Evolutionary conservation across 495 filamentous ascomycete genomes (phyloP).

Genomic region (Copromyces sp.): DNA sequence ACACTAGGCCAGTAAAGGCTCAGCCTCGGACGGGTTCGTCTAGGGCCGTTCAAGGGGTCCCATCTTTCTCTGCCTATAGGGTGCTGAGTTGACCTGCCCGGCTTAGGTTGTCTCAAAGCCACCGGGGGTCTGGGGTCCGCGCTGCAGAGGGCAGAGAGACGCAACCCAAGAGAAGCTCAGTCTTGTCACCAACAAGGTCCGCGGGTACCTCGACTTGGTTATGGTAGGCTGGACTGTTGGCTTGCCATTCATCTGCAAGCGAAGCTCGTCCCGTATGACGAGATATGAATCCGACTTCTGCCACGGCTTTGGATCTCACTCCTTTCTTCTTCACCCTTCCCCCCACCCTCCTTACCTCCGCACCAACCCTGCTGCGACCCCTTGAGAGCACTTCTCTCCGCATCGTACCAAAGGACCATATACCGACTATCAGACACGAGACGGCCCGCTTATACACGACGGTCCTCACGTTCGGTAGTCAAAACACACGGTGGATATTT

Average conservation of each 20-base stretch:
- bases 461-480: not conserved
- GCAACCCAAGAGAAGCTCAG: not conserved
- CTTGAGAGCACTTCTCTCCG: not conserved
- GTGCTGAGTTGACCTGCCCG: not conserved
- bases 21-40: not conserved
- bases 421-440: not conserved
- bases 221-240: not conserved
- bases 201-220: not conserved
- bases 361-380: not conserved
- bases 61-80: not conserved
- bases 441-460: not conserved
- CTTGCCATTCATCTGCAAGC: slow-evolving; percentile 2
- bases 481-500: not conserved
- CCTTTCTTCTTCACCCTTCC: slow-evolving; percentile 10
- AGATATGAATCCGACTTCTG: slow-evolving; percentile 25
- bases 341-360: slow-evolving; percentile 1
- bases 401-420: not conserved
- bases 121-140: not conserved
- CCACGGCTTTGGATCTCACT: slow-evolving; percentile 18
- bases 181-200: not conserved
- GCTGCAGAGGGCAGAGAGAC: not conserved
- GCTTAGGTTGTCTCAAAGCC: not conserved
- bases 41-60: not conserved
- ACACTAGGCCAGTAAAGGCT: not conserved
- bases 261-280: slow-evolving; percentile 13